Base-by-base conservation (phyloP, 441 rosid genomes). In the Syzygium syzygioides region DNA sequence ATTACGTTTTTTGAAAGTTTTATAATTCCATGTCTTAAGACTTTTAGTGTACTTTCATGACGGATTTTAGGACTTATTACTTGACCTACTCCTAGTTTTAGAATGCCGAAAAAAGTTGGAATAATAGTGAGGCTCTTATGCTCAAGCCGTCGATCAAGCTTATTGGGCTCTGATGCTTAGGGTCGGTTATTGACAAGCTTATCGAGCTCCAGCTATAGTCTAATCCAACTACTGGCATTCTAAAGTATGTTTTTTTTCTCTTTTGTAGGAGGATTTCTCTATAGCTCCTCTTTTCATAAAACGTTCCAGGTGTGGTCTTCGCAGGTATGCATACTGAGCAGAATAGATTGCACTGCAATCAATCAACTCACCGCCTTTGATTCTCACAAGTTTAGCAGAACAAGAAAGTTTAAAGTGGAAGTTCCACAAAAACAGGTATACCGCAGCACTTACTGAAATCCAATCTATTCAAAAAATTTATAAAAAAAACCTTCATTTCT, bases 231-330 rank as follows among this genome's bases (percentile, higher is more conserved):
- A 37, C 80, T 37, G 80, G 80, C 80, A 71, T 71, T 71, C 28
- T 37, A 71, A 71, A 71, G 28, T 89, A 86, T 86, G 19, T 68
- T 87, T 88, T 85, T 88, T 88, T 85, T 88, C 86, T 41, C 41
- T 41, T 41, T 93, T 93, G 90, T 90, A 97, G 99, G 97, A n/a
- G 98, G 95, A 34, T 96, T 92, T 91, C 92, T 98, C 89, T 94
- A 94, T 89, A 96, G 98, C 97, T 95, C 96, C 79, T 96, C 98
- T 8, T 94, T 94, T 90, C 98, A 98, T 92, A 98, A 93, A 93
- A 91, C 95, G 59, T 93, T 98, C 91, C 93, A 87, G 37, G 90
- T 96, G 45, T 98, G 99, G 99, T 96, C 98, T 87, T 90, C 96
- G 90, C 95, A 96, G 99, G 99, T 96, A 94, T 50, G 71, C 7